A percentile compares a stretch with the other conserved stretches of the same genome.
Evolutionary conservation across 2,329 filamentous ascomycete species (phyloP).

Genomic region (Xylariomycetidae sp.): DNA sequence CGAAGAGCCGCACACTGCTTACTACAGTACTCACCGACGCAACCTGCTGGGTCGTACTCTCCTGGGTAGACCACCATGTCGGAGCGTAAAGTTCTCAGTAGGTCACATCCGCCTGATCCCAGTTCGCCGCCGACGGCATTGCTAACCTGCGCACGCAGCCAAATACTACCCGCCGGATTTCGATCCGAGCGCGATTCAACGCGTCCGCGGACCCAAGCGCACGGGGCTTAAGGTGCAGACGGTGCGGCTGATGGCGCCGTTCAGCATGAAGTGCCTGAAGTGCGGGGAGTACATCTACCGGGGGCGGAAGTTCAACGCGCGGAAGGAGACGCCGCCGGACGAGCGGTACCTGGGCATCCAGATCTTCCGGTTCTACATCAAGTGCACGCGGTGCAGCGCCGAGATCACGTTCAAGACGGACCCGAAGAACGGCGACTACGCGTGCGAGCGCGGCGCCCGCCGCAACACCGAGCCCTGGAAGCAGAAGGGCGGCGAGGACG

Average conservation of each 20-base stretch:
- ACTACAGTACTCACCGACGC: background rate
- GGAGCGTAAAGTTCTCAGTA: conserved; percentile 36
- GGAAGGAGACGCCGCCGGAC: conserved; percentile 83
- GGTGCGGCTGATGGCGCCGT: conserved; percentile 86
- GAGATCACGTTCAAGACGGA: conserved; percentile 53
- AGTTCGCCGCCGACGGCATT: conserved; percentile 1
- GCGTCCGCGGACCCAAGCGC: conserved; percentile 62
- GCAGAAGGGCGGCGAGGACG: conserved; percentile 57
- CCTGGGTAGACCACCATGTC: conserved; percentile 29
- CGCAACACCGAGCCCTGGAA: conserved; percentile 93
- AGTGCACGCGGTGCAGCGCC: conserved; percentile 31
- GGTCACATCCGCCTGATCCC: conserved; percentile 9
- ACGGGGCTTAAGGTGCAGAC: conserved; percentile 76
- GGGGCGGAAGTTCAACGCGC: conserved; percentile 89
- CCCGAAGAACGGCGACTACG: conserved; percentile 91
- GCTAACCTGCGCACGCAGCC: conserved; percentile 15
- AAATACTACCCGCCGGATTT: conserved; percentile 74
- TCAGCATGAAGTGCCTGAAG: conserved; percentile 41
- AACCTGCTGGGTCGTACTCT: background rate
- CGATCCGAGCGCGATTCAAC: conserved; percentile 74
- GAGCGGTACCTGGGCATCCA: conserved; percentile 85
- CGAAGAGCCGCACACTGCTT: no score
- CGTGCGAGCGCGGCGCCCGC: conserved; percentile 71
- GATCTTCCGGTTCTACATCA: conserved; percentile 85
- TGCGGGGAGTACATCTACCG: conserved; percentile 77